Evolutionary conservation across 106 monocot genomes (phyloP).

Genomic region (Dendrobium huoshanense): DNA sequence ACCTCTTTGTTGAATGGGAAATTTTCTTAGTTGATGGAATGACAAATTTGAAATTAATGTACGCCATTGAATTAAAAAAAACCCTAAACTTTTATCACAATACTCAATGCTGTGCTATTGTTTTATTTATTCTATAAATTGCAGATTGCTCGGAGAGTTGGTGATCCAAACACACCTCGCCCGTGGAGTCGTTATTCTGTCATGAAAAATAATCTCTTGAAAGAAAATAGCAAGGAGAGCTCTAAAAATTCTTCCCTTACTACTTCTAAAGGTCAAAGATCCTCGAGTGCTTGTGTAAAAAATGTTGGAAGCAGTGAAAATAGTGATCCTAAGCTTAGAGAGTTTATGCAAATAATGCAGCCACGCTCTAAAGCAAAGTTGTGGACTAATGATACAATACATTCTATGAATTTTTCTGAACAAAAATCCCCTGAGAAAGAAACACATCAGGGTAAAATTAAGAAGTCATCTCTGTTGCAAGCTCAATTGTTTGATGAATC

Average conservation of each 20-base stretch:
- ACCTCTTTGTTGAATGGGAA: not conserved
- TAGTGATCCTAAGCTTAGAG: conserved; percentile 59
- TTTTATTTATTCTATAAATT: conserved; percentile 8
- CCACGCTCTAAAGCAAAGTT: conserved; percentile 74
- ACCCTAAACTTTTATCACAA: not conserved
- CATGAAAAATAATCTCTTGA: conserved; percentile 26
- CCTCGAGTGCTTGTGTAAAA: conserved; percentile 11
- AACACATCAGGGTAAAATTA: conserved; percentile 4
- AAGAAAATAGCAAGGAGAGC: conserved; percentile 5
- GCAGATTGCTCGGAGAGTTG: conserved; percentile 87
- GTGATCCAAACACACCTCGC: conserved; percentile 70
- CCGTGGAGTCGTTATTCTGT: conserved; percentile 85
- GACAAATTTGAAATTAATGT: not conserved
- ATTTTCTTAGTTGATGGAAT: not conserved
- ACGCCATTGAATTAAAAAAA: not conserved
- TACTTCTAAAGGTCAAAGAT: conserved; percentile 10
- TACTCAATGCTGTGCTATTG: not conserved
- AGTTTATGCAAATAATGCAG: conserved; percentile 92
- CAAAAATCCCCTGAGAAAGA: conserved; percentile 25
- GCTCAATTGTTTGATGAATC: conserved; percentile 12
- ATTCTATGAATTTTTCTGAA: conserved; percentile 7
- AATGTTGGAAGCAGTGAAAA: conserved; percentile 22
- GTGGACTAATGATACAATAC: conserved; percentile 76
- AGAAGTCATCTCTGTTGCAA: conserved; percentile 12
- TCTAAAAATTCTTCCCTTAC: not conserved